phyloP scores from a whole-genome alignment of 768 basidiomycete species.

The Suillus plorans region DNA sequence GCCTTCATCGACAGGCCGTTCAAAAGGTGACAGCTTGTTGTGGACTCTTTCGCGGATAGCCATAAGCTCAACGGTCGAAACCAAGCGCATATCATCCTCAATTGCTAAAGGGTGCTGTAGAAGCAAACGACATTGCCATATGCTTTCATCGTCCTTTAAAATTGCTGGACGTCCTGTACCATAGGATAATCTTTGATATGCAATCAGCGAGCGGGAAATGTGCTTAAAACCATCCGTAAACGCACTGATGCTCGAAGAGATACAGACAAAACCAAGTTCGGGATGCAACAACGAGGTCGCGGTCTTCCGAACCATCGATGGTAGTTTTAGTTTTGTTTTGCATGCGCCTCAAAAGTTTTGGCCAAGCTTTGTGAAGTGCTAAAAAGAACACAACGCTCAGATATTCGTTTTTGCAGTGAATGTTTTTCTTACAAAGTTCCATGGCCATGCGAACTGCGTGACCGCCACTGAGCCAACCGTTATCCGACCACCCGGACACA shows the following conservation, averaged over 20 bases:
- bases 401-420: conserved; percentile 1
- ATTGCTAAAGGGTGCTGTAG: conserved; percentile 86
- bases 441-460: conserved; percentile 98
- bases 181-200: conserved; percentile 74
- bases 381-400: conserved; percentile 6
- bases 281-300: conserved; percentile 76
- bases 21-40: conserved; percentile 77
- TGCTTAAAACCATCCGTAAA: conserved; percentile 13
- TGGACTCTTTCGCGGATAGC: conserved; percentile 84
- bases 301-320: conserved; percentile 58
- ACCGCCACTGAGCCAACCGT: conserved; percentile 92
- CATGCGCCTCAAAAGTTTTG: conserved; percentile 77
- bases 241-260: conserved; percentile 92
- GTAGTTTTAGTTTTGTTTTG: conserved; percentile 50
- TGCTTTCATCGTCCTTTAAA: conserved; percentile 89
- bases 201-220: background rate
- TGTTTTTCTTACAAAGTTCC: conserved; percentile 69
- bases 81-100: conserved; percentile 91
- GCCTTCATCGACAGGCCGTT: conserved; percentile 70
- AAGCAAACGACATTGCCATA: conserved; percentile 75
- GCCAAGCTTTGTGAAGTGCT: conserved; percentile 94
- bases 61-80: conserved; percentile 93
- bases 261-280: conserved; percentile 94
- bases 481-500: conserved; percentile 92
- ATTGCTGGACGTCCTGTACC: conserved; percentile 94